These are phyloP conservation scores for Pythium scleroteichum DNA, from an alignment of 352 stramenopile genomes.

Conservation along the genomic window DNA sequence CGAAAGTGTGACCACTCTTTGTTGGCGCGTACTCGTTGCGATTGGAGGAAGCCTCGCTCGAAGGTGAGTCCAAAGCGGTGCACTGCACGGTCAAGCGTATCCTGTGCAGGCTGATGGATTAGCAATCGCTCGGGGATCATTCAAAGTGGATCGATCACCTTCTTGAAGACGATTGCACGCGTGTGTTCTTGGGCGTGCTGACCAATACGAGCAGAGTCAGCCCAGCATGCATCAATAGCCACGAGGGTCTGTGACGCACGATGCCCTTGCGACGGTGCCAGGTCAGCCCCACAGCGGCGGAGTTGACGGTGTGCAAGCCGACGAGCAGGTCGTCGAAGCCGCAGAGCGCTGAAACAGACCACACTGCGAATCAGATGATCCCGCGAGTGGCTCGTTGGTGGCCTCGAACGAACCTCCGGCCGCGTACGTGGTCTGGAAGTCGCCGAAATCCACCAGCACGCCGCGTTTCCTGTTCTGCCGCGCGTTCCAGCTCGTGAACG, in stretches of 20 bases:
- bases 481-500: conserved; percentile 53
- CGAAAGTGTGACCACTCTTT: not conserved
- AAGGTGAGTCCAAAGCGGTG: conserved; percentile 18
- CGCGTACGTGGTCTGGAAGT: conserved; percentile 57
- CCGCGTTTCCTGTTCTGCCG: conserved; percentile 42
- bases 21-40: conserved; percentile 8
- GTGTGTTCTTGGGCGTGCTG: conserved; percentile 46
- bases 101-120: not conserved
- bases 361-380: conserved; percentile 5
- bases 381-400: not conserved
- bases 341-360: conserved; percentile 42
- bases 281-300: not conserved
- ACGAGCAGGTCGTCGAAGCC: conserved; percentile 54
- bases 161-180: conserved; percentile 30
- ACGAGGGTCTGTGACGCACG: conserved; percentile 1
- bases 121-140: too few species aligned
- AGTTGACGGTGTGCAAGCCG: not conserved
- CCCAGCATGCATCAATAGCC: not conserved
- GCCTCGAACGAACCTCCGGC: conserved; percentile 37
- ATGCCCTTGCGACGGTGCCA: conserved; percentile 29
- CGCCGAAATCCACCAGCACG: conserved; percentile 65
- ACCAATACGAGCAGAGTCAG: too few species aligned
- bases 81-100: conserved; percentile 26
- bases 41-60: conserved; percentile 16
- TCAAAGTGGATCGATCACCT: conserved; percentile 16